These are phyloP conservation scores for Morella rubra DNA, from an alignment of 306 rosid genomes.

Conservation along the genomic window DNA sequence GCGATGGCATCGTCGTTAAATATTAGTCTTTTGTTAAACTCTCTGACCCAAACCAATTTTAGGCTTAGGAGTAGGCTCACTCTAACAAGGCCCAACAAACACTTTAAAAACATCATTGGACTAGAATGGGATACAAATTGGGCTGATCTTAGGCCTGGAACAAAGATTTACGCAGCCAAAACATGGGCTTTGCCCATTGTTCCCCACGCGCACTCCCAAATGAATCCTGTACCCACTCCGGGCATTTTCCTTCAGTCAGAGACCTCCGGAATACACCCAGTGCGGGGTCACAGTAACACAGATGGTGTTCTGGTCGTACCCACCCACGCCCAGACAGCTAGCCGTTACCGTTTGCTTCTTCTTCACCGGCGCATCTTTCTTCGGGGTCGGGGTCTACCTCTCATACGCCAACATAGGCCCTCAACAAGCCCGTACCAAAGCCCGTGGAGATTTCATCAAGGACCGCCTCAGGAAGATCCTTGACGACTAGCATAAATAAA, in stretches of 20 bases:
- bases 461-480: conserved; percentile 37
- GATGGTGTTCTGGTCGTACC: conserved; percentile 44
- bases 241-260: no score
- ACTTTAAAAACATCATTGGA: no score
- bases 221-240: no score
- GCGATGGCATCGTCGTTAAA: not conserved
- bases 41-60: no score
- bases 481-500: conserved; percentile 16
- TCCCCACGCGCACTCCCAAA: no score
- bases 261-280: no score
- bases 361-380: conserved; percentile 32
- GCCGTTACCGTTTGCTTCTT: conserved; percentile 30
- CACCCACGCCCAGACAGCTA: conserved; percentile 39
- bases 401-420: conserved; percentile 41
- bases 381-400: conserved; percentile 41
- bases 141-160: no score
- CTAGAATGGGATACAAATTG: no score
- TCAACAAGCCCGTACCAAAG: conserved; percentile 47
- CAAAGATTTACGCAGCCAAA: no score
- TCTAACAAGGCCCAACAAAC: no score
- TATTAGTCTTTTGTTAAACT: not conserved
- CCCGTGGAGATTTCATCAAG: conserved; percentile 41
- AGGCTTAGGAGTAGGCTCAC: no score
- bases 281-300: not conserved
- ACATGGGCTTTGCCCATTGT: no score